Evolutionary conservation across 306 rosid genomes (phyloP).

Genomic region (Comarum palustre): DNA sequence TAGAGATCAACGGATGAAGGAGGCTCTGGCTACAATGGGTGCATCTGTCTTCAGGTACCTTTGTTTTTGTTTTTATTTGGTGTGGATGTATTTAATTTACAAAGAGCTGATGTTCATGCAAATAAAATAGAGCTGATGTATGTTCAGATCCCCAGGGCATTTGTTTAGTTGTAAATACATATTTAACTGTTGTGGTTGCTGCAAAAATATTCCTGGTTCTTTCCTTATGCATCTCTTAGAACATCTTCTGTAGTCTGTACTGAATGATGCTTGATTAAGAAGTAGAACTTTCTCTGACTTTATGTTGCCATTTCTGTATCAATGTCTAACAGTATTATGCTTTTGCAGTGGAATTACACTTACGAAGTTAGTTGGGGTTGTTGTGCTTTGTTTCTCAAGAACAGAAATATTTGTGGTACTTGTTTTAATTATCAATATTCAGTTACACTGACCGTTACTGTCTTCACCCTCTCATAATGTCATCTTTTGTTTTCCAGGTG

Average conservation of each 20-base stretch:
- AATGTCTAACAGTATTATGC: background rate
- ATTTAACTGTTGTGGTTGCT: background rate
- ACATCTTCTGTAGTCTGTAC: background rate
- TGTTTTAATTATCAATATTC: constrained; percentile 15
- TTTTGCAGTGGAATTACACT: constrained; percentile 83
- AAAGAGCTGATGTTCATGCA: background rate
- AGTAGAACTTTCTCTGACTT: background rate
- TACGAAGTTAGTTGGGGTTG: constrained; percentile 91
- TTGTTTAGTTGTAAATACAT: background rate
- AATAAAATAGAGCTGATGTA: background rate
- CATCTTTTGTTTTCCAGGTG: constrained; percentile 50
- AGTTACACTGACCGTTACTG: background rate
- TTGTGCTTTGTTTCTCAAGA: constrained; percentile 92
- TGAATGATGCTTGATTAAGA: background rate
- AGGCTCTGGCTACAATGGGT: constrained; percentile 94
- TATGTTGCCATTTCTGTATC: background rate
- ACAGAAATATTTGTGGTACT: constrained; percentile 98
- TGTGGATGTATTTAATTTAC: background rate
- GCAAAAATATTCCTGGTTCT: background rate
- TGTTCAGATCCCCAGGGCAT: background rate
- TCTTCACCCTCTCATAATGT: background rate
- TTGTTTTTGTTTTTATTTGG: background rate
- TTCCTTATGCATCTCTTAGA: background rate
- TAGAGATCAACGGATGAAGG: constrained; percentile 70
- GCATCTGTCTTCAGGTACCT: constrained; percentile 89